These are phyloP conservation scores for Bacidia gigantensis DNA, from an alignment of 495 filamentous ascomycete species.

Conservation along the genomic window DNA sequence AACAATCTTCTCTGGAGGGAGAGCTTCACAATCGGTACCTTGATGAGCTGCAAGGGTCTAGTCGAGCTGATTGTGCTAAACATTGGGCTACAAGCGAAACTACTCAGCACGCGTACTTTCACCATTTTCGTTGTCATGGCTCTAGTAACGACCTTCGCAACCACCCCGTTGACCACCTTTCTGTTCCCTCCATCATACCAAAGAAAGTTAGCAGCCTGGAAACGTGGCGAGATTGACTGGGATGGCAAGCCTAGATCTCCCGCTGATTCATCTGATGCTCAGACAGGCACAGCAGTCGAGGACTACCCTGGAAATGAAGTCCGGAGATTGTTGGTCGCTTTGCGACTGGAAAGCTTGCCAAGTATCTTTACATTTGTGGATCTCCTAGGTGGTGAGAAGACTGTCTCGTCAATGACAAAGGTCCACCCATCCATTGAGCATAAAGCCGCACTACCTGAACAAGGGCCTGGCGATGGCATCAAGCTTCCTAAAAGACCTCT, in stretches of 20 bases:
- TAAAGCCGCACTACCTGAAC: constrained; percentile 9
- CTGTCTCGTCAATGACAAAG: constrained; percentile 26
- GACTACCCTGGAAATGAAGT: constrained; percentile 25
- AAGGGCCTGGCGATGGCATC: neutral
- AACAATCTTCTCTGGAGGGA: constrained; percentile 86
- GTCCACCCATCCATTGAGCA: constrained; percentile 26
- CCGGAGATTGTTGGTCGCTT: constrained; percentile 44
- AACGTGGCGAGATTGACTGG: constrained; percentile 88
- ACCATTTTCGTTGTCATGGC: constrained; percentile 99
- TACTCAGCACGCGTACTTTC: constrained; percentile 75
- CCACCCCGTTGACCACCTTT: constrained; percentile 64
- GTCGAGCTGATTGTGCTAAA: constrained; percentile 95
- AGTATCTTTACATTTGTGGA: constrained; percentile 74
- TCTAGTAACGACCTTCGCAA: constrained; percentile 79
- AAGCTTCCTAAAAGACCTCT: constrained; percentile 37
- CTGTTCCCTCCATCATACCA: constrained; percentile 88
- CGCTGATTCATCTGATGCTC: constrained; percentile 22
- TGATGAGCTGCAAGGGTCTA: constrained; percentile 97
- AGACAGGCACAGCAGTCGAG: constrained; percentile 25
- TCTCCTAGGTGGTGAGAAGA: constrained; percentile 48
- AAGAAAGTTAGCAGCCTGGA: constrained; percentile 80
- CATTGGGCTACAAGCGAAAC: constrained; percentile 84
- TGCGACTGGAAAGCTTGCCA: constrained; percentile 83
- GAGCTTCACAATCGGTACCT: constrained; percentile 73
- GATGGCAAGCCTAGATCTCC: constrained; percentile 47